Evolutionary conservation across 345 rosid species (phyloP), one percentile per base, ranked within the genome.

Genomic region (Camelina hispida): DNA sequence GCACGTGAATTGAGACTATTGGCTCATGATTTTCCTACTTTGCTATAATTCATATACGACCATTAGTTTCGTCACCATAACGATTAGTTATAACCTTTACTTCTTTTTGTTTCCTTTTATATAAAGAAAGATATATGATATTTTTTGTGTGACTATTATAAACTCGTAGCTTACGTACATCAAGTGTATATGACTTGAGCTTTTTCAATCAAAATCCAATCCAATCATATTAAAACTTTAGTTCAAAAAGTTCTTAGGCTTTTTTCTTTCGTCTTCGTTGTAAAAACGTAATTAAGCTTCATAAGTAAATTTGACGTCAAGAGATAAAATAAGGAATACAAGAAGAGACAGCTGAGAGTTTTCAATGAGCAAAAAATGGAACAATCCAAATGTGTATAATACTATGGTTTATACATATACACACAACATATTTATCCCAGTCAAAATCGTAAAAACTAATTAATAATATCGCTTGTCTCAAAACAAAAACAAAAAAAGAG

Each of bases 381-480:
- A 28, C 30, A 28, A 28, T 4, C 30, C 5, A n/a, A 46, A 14
- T 44, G 48, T 44, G 48, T 44, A 44, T 44, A 44, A 43, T 44
- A 25, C 28, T 25, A 44, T 44, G 15, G 48, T 44, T 44, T 43
- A 37, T 44, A 44, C 13, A 44, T 44, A 44, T 44, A 44, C 48
- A 44, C 48, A 14, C 48, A 47, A 16, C 20, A n/a, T 16, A 47
- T 22, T 10, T 54, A 40, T 44, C 16, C 52, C 73, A 44, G 25
- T 9, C 10, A 20, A 62, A 53, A 73, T 43, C 54, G 71, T 65
- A 64, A 66, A 28, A 58, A 57, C 61, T 66, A 58, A 34, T 37
- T 66, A 57, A 68, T 56, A 65, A 68, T 42, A 61, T 43, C 6
- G 53, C 69, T 69, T 25, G 69, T 60, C 14, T 60, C 37, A 34